A percentile compares a stretch with the other conserved stretches of the same genome.
Evolutionary conservation across 164 flowering plant genomes (phyloP).

Genomic region (Amborella trichopoda): DNA sequence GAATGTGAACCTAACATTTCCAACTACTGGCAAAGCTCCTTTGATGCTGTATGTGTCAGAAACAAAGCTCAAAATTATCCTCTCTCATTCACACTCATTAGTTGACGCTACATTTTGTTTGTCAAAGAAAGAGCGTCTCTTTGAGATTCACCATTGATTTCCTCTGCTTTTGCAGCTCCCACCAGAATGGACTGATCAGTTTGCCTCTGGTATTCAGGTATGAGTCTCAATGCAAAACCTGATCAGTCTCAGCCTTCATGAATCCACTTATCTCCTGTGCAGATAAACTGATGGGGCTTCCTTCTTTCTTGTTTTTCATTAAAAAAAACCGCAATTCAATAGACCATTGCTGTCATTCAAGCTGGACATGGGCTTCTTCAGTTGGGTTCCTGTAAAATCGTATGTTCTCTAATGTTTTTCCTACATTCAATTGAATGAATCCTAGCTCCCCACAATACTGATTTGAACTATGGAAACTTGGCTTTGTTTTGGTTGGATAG

Average conservation of each 20-base stretch:
- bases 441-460: not conserved
- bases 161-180: slow-evolving; percentile 89
- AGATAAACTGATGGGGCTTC: too few relatives aligned
- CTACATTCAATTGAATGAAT: too few relatives aligned
- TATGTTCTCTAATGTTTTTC: slow-evolving; percentile 25
- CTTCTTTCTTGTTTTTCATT: not conserved
- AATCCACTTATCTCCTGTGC: slow-evolving; percentile 2
- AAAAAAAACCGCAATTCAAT: too few relatives aligned
- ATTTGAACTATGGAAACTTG: not conserved
- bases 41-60: slow-evolving; percentile 79
- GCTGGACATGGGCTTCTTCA: slow-evolving; percentile 99
- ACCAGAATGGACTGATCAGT: slow-evolving; percentile 98
- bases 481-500: slow-evolving; percentile 21
- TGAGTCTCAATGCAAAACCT: slow-evolving; percentile 10
- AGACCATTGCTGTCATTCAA: slow-evolving; percentile 99
- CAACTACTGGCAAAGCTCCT: slow-evolving; percentile 99
- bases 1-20: slow-evolving; percentile 92
- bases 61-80: too few relatives aligned
- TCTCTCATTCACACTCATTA: too few relatives aligned
- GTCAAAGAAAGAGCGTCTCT: too few relatives aligned
- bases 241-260: slow-evolving; percentile 1
- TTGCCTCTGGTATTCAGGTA: slow-evolving; percentile 97
- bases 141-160: too few relatives aligned
- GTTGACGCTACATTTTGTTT: too few relatives aligned
- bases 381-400: slow-evolving; percentile 97